Percentiles rank a stretch among this genome's conserved stretches.
Evolutionary conservation across 306 rosid species (phyloP).

Genomic region (Casuarina equisetifolia): DNA sequence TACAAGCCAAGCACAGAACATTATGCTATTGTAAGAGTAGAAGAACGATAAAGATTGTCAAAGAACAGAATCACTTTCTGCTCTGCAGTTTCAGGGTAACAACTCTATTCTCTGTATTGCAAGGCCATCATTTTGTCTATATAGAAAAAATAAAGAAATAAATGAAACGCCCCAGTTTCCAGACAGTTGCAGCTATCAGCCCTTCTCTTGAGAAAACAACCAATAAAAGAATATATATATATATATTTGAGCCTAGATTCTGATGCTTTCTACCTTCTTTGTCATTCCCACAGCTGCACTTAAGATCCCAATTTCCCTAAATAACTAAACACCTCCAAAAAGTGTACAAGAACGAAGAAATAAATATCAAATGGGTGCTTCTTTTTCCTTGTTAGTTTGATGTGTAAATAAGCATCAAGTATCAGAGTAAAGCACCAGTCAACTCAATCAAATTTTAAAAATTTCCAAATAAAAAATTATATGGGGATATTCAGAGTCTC

Average conservation of each 20-base stretch:
- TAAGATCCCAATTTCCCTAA: background rate
- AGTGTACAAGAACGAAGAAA: background rate
- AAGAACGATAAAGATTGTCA: background rate
- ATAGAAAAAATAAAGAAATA: background rate
- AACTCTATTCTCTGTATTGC: background rate
- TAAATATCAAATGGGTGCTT: background rate
- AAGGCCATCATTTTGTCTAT: background rate
- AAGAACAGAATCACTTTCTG: background rate
- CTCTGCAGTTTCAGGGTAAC: background rate
- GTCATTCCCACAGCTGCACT: background rate
- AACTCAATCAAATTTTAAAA: background rate
- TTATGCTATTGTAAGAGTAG: background rate
- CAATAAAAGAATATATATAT: background rate
- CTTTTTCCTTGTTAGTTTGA: background rate
- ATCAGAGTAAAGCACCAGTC: background rate
- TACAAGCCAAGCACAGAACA: conserved; percentile 7
- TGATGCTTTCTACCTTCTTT: background rate
- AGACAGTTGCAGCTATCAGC: background rate
- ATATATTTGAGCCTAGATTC: background rate
- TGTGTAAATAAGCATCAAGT: background rate
- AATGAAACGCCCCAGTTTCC: background rate
- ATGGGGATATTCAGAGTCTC: too few species aligned
- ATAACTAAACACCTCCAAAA: background rate
- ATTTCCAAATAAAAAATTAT: background rate
- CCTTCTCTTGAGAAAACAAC: background rate